These are phyloP conservation scores for Dryas octopetala DNA, from an alignment of 306 rosid genomes.

Conservation along the genomic window DNA sequence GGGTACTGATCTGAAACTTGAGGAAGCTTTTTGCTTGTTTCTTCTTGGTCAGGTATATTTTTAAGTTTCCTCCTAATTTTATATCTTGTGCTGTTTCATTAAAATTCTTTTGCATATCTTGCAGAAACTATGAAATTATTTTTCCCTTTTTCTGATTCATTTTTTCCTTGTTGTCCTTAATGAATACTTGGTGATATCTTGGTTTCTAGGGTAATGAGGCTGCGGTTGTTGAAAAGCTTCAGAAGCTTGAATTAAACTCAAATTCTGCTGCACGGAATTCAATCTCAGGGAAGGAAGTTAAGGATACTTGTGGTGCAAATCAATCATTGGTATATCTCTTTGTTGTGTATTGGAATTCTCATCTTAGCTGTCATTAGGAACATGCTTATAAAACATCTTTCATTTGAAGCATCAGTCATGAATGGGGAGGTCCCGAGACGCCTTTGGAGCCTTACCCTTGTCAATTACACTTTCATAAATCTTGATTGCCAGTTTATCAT, in stretches of 20 bases:
- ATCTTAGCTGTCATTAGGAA: constrained; percentile 25
- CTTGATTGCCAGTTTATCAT: neutral
- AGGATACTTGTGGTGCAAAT: constrained; percentile 52
- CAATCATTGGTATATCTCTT: constrained; percentile 63
- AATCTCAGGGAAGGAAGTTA: constrained; percentile 62
- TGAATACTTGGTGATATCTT: constrained; percentile 22
- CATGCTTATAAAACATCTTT: constrained; percentile 23
- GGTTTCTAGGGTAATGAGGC: constrained; percentile 71
- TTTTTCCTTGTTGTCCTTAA: constrained; percentile 18
- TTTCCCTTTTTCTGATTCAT: neutral
- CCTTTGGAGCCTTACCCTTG: neutral
- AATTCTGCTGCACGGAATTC: constrained; percentile 53
- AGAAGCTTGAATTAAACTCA: constrained; percentile 63
- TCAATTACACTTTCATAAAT: neutral
- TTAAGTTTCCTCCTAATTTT: constrained; percentile 19
- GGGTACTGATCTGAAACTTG: constrained; percentile 81
- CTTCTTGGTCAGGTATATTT: constrained; percentile 78
- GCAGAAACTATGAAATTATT: constrained; percentile 25
- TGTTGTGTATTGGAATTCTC: constrained; percentile 21
- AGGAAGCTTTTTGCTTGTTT: constrained; percentile 73
- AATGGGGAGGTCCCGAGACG: neutral
- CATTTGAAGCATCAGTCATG: neutral
- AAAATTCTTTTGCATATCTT: constrained; percentile 19
- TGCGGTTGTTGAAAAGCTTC: constrained; percentile 71
- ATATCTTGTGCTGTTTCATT: constrained; percentile 12